Base-by-base conservation (phyloP, 495 filamentous ascomycete genomes). In the Xylaria nigripes region DNA sequence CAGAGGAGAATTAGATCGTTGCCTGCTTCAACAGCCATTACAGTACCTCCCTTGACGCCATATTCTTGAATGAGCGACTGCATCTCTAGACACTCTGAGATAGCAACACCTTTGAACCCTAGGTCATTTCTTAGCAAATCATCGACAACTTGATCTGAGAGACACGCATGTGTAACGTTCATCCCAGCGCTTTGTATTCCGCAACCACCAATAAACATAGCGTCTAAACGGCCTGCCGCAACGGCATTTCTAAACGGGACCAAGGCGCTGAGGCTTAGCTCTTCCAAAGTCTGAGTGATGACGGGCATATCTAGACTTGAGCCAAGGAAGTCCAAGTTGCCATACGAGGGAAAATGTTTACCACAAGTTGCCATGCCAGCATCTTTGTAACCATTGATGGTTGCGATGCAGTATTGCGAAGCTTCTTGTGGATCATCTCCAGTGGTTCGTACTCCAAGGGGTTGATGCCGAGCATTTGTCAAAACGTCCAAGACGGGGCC, bases 51-150 rank as follows among this genome's bases (percentile, higher is more conserved):
- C 53, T 88, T 86, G n/a, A 95, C 87, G 12, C 90, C 90, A 57
- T 95, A 93, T 57, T 95, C 91, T 57, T 90, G 87, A 48, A 86
- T 86, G 13, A 95, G 76, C 0, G 89, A 88, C 59, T 95, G 90
- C 90, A 95, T 95, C 67, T 95, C 90, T n/a, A 95, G 74, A 53
- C 90, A 95, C 61, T 95, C 90, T 0, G 89, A 94, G 41, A 95
- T 86, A n/a, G 89, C 89, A 6, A 95, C 90, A 2, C 90, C 90
- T 52, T 88, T 77, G 61, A 95, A 95, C 7, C 86, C 84, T 42
- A 95, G 76, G 56, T 94, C 87, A 45, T 85, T 84, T 16, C 90
- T 78, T 15, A 95, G 70, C 15, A 95, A 72, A 34, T 89, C 87
- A 55, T 95, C 86, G 19, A 95, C 87, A 6, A 95, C 88, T 61